phyloP scores from a whole-genome alignment of 208 protist genomes.

The Tritrichomonas musculus region DNA sequence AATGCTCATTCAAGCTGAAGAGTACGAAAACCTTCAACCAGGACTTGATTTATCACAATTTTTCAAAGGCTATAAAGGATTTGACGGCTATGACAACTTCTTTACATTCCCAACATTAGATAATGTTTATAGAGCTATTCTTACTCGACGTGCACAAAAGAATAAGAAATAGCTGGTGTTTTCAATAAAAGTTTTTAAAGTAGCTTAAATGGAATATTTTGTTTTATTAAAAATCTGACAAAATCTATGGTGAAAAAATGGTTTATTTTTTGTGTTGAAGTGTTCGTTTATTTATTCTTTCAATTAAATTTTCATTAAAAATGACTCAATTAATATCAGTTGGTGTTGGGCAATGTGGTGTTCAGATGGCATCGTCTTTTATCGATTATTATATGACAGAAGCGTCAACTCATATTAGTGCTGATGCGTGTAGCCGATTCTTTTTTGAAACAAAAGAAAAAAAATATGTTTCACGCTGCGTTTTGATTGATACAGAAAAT shows the following conservation, averaged over 20 bases:
- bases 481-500: conserved; percentile 26
- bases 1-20: conserved; percentile 28
- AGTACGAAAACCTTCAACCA: not conserved
- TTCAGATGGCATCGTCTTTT: conserved; percentile 24
- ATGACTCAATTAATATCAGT: conserved; percentile 11
- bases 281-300: too few species aligned
- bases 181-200: too few species aligned
- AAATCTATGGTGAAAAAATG: too few species aligned
- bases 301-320: too few species aligned
- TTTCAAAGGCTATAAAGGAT: not conserved
- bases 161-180: too few species aligned
- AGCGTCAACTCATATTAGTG: not conserved
- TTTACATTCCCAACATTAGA: not conserved
- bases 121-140: not conserved
- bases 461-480: not conserved
- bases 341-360: conserved; percentile 24
- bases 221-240: too few species aligned
- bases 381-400: not conserved
- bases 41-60: not conserved
- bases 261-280: too few species aligned
- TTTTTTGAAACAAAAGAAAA: conserved; percentile 13
- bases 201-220: too few species aligned
- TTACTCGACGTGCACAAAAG: not conserved
- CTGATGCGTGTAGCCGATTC: not conserved
- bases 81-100: not conserved